phyloP scores from a whole-genome alignment of 306 rosid species.

The Coriaria nepalensis region DNA sequence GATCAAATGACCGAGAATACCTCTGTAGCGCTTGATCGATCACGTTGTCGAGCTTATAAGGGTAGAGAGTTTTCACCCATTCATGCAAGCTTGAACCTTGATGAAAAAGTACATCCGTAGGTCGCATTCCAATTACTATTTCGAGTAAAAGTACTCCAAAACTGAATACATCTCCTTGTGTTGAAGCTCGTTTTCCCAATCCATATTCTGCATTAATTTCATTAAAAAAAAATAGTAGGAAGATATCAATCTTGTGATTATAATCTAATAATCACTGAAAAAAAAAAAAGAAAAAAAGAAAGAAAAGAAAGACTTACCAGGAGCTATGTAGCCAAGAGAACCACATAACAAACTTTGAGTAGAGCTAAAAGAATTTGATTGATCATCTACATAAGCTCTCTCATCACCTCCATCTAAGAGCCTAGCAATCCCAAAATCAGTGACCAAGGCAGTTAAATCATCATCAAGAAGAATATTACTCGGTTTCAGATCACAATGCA shows the following conservation, averaged over 20 bases:
- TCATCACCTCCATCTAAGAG: conserved; percentile 32
- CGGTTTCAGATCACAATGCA: conserved; percentile 87
- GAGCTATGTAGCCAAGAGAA: conserved; percentile 86
- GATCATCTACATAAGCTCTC: conserved; percentile 6
- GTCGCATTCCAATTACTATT: conserved; percentile 56
- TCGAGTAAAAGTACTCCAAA: conserved; percentile 67
- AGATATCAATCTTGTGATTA: no score
- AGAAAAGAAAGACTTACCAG: conserved; percentile 39
- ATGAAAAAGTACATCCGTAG: background rate
- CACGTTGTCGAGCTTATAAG: conserved; percentile 33
- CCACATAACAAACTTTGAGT: conserved; percentile 72
- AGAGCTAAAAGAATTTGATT: conserved; percentile 43
- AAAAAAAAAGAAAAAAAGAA: conserved; percentile 1
- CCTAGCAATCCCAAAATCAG: conserved; percentile 89
- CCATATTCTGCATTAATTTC: conserved; percentile 53
- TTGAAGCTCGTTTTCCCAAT: conserved; percentile 62
- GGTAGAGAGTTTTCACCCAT: conserved; percentile 67
- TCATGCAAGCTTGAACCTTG: conserved; percentile 54
- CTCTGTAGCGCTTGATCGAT: conserved; percentile 42
- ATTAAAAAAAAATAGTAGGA: conserved; percentile 4
- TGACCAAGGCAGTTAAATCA: conserved; percentile 68
- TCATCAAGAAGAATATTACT: conserved; percentile 84
- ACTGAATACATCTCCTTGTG: conserved; percentile 73
- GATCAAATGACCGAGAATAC: conserved; percentile 21
- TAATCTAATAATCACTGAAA: background rate